Percentiles rank a stretch among this genome's conserved stretches.
Conservation (phyloP, 768 basidiomycete species). For the Nevesoporus exiguus region DNA sequence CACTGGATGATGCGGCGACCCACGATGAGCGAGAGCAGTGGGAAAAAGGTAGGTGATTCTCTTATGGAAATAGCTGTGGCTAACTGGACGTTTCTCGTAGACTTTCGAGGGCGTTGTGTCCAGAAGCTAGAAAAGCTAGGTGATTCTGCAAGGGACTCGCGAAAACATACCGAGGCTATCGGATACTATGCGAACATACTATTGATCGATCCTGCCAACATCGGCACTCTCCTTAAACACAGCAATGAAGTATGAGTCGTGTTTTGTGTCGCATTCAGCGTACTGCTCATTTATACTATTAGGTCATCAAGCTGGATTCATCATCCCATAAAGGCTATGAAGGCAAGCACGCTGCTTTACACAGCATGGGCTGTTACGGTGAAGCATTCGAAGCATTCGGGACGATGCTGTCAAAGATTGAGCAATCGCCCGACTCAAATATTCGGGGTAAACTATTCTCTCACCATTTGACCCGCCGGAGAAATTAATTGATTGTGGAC, state of each 20-base stretch:
- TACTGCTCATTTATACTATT: background rate
- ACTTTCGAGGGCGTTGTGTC: background rate
- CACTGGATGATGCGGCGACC: background rate
- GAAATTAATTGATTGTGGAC: background rate
- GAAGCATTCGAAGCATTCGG: background rate
- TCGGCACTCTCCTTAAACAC: background rate
- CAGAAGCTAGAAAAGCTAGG: background rate
- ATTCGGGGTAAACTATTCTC: background rate
- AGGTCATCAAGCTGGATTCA: background rate
- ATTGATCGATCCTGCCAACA: background rate
- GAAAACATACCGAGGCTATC: background rate
- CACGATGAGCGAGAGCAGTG: background rate
- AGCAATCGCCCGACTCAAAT: background rate
- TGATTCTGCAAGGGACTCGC: background rate
- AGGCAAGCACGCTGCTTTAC: background rate
- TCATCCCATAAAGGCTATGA: background rate
- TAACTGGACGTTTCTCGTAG: background rate
- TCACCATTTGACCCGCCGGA: too few species aligned
- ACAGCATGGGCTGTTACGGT: background rate
- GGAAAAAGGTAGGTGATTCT: background rate
- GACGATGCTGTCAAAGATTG: background rate
- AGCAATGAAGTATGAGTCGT: background rate
- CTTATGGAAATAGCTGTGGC: background rate
- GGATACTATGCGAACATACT: background rate
- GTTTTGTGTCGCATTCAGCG: too few species aligned